Conservation (phyloP, 768 basidiomycete genomes). For the Tylopilus vinaceipallidus region DNA sequence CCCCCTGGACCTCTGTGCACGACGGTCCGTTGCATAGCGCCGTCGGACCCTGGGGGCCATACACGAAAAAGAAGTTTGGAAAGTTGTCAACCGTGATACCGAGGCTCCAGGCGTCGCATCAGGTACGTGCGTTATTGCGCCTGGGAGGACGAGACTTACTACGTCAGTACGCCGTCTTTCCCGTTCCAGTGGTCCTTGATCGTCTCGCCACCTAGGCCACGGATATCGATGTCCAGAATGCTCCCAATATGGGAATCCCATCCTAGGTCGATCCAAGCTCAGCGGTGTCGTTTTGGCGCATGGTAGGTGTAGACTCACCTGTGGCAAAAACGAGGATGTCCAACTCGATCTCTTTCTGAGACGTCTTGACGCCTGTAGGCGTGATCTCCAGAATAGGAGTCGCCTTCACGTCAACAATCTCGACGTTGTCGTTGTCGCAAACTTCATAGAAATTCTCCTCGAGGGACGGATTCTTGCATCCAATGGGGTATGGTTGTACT, state of each 20-base stretch:
- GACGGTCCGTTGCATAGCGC: conserved; percentile 3
- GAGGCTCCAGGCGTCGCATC: not conserved
- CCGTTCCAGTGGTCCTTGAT: conserved; percentile 9
- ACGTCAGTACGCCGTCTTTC: conserved; percentile 2
- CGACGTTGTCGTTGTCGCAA: not conserved
- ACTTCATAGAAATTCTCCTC: conserved; percentile 12
- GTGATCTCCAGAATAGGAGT: too few relatives aligned
- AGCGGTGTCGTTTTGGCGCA: too few relatives aligned
- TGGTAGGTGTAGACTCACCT: too few relatives aligned
- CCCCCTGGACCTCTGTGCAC: conserved; percentile 3
- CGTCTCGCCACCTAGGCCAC: conserved; percentile 5
- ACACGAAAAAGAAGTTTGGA: too few relatives aligned
- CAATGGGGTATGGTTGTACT: conserved; percentile 4
- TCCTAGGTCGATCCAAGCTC: not conserved
- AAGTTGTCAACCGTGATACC: conserved; percentile 8
- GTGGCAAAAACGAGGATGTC: too few relatives aligned
- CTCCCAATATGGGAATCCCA: too few relatives aligned
- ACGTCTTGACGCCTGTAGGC: too few relatives aligned
- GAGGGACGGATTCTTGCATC: conserved; percentile 7
- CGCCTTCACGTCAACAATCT: too few relatives aligned
- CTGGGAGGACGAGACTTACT: not conserved
- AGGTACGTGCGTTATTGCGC: too few relatives aligned
- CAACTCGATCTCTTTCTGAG: too few relatives aligned
- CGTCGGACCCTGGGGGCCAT: conserved; percentile 12
- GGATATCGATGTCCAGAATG: conserved; percentile 6